Percentiles rank a stretch among this genome's conserved stretches.
Conservation (phyloP, 2,329 filamentous ascomycete species). For the Xylaria sp. region DNA sequence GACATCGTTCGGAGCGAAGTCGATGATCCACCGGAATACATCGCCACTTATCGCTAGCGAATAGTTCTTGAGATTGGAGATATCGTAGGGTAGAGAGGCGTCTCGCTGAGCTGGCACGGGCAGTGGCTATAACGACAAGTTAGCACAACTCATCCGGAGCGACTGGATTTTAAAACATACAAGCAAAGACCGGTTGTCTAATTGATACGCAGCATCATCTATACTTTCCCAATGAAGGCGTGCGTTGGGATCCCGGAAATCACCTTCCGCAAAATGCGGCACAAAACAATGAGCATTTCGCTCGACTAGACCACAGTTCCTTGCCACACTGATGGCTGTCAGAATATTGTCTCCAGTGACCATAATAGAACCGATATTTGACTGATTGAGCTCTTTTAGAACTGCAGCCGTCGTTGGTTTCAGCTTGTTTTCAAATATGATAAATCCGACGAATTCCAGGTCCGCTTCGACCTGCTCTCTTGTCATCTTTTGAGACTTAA, state of each 20-base stretch:
- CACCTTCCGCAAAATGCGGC: conserved; percentile 84
- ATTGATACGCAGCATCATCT: conserved; percentile 80
- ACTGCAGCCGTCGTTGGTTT: conserved; percentile 87
- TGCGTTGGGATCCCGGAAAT: conserved; percentile 77
- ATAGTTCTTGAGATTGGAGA: conserved; percentile 84
- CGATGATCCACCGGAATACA: conserved; percentile 95
- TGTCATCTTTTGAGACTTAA: conserved; percentile 94
- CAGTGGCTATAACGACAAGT: conserved; percentile 65
- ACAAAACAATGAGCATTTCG: conserved; percentile 89
- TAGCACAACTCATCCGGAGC: conserved; percentile 16
- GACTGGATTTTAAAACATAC: conserved; percentile 54
- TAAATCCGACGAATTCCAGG: conserved; percentile 92
- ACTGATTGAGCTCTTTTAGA: conserved; percentile 81
- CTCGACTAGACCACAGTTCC: conserved; percentile 87
- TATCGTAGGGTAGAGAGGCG: conserved; percentile 85
- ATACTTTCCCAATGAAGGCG: conserved; percentile 91
- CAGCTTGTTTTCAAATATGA: conserved; percentile 98
- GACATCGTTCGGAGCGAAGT: conserved; percentile 85
- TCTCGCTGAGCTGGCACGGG: conserved; percentile 77
- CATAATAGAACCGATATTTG: conserved; percentile 92
- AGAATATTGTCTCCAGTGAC: conserved; percentile 98
- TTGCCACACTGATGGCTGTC: conserved; percentile 93
- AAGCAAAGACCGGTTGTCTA: conserved; percentile 82
- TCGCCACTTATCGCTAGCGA: conserved; percentile 91
- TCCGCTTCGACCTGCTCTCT: conserved; percentile 84